Evolutionary conservation across 306 rosid genomes (phyloP).

Genomic region (Sechiopsis laciniata): DNA sequence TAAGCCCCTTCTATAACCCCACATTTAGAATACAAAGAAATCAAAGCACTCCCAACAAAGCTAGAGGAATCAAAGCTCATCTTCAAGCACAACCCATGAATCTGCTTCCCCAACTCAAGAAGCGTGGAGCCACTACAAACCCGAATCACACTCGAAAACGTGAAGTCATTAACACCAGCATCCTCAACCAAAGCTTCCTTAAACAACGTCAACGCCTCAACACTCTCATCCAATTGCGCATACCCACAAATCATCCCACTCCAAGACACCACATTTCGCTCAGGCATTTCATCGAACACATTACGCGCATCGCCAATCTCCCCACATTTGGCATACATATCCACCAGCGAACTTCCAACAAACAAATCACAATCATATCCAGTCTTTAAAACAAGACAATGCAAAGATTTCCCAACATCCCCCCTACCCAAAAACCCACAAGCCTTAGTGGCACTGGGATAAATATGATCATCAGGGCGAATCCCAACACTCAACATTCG

Average conservation of each 20-base stretch:
- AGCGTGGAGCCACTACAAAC: slow-evolving; percentile 57
- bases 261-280: slow-evolving; percentile 56
- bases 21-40: slow-evolving; percentile 64
- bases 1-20: slow-evolving; percentile 71
- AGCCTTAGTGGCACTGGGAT: slow-evolving; percentile 64
- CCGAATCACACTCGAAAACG: slow-evolving; percentile 66
- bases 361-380: slow-evolving; percentile 49
- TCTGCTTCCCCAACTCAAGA: slow-evolving; percentile 64
- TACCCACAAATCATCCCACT: slow-evolving; percentile 64
- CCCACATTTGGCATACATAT: slow-evolving; percentile 64
- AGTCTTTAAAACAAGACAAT: slow-evolving; percentile 49
- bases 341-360: slow-evolving; percentile 64
- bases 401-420: slow-evolving; percentile 43
- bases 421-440: slow-evolving; percentile 41
- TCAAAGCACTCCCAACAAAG: slow-evolving; percentile 75
- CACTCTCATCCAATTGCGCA: slow-evolving; percentile 50
- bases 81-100: slow-evolving; percentile 72
- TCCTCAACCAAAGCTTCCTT: slow-evolving; percentile 40
- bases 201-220: slow-evolving; percentile 57
- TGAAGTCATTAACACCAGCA: slow-evolving; percentile 68
- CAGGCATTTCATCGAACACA: slow-evolving; percentile 61
- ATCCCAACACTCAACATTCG: slow-evolving; percentile 45
- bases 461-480: slow-evolving; percentile 56
- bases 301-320: slow-evolving; percentile 38
- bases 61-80: slow-evolving; percentile 55